A percentile compares a stretch with the other conserved stretches of the same genome.
Evolutionary conservation across 2,329 filamentous ascomycete genomes (phyloP).

Genomic region (Alternaria tenuissima): DNA sequence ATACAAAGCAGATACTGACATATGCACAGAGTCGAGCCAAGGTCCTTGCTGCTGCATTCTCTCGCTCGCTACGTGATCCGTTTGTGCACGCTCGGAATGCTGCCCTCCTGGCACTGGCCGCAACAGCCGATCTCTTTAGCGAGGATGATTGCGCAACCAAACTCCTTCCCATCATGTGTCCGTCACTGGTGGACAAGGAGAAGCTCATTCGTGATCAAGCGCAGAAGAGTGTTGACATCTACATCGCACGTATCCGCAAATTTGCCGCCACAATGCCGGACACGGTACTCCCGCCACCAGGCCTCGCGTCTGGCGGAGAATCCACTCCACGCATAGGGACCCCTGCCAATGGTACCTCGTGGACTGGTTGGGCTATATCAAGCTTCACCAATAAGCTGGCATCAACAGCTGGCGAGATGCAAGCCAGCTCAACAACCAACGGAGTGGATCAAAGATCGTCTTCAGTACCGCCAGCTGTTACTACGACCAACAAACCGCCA

Average conservation of each 20-base stretch:
- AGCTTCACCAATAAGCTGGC: constrained; percentile 96
- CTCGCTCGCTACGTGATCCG: constrained; percentile 86
- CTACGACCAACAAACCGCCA: constrained; percentile 56
- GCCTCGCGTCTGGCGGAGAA: constrained; percentile 55
- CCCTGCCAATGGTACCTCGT: constrained; percentile 73
- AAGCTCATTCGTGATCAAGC: constrained; percentile 93
- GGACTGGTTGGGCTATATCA: constrained; percentile 98
- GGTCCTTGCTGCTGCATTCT: constrained; percentile 91
- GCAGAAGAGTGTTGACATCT: constrained; percentile 86
- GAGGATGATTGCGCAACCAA: constrained; percentile 89
- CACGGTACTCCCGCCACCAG: constrained; percentile 73
- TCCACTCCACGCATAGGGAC: constrained; percentile 78
- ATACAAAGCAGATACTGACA: constrained; percentile 17
- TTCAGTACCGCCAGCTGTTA: constrained; percentile 59
- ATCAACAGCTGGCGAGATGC: constrained; percentile 84
- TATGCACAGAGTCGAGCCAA: constrained; percentile 75
- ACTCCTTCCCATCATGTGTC: constrained; percentile 84
- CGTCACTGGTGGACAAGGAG: constrained; percentile 90
- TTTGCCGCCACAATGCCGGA: constrained; percentile 81
- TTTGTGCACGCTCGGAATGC: constrained; percentile 95
- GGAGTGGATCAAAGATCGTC: constrained; percentile 57
- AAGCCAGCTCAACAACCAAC: constrained; percentile 56
- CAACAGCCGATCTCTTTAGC: constrained; percentile 83
- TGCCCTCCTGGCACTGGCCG: constrained; percentile 82
- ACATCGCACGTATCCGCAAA: constrained; percentile 83